A percentile compares a stretch with the other conserved stretches of the same genome.
These are phyloP conservation scores for Leucosporidium yakuticum DNA, from an alignment of 768 basidiomycete genomes.

Conservation along the genomic window DNA sequence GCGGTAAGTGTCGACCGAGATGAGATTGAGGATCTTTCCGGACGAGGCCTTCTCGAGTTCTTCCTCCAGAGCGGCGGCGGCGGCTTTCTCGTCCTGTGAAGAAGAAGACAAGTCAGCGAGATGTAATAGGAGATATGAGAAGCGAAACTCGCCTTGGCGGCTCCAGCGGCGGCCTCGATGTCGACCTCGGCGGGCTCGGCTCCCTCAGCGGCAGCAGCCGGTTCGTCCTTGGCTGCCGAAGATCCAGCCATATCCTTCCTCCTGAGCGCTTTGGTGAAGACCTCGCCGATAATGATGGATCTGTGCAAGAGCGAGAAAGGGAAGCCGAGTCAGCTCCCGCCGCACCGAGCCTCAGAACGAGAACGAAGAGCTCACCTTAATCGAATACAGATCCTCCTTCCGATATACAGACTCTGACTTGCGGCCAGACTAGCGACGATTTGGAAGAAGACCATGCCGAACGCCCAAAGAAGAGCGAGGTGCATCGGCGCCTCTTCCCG, in stretches of 20 bases:
- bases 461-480: constrained; percentile 45
- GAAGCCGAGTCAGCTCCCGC: neutral
- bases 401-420: constrained; percentile 43
- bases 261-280: constrained; percentile 46
- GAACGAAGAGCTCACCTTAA: neutral
- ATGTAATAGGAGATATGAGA: too few species aligned
- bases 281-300: constrained; percentile 45
- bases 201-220: neutral
- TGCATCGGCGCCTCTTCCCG: constrained; percentile 40
- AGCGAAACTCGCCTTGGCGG: neutral
- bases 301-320: constrained; percentile 37
- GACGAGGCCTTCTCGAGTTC: constrained; percentile 21
- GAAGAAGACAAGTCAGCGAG: neutral
- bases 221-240: neutral
- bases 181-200: constrained; percentile 25
- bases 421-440: constrained; percentile 36
- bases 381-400: constrained; percentile 42
- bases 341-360: neutral
- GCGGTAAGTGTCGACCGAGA: constrained; percentile 36
- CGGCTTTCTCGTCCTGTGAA: constrained; percentile 8
- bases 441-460: constrained; percentile 44
- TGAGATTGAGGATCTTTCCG: constrained; percentile 39
- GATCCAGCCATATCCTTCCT: constrained; percentile 44
- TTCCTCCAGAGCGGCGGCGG: constrained; percentile 5
- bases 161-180: constrained; percentile 14